phyloP scores from a whole-genome alignment of 2,329 filamentous ascomycete genomes.

The Falciphora oryzae region DNA sequence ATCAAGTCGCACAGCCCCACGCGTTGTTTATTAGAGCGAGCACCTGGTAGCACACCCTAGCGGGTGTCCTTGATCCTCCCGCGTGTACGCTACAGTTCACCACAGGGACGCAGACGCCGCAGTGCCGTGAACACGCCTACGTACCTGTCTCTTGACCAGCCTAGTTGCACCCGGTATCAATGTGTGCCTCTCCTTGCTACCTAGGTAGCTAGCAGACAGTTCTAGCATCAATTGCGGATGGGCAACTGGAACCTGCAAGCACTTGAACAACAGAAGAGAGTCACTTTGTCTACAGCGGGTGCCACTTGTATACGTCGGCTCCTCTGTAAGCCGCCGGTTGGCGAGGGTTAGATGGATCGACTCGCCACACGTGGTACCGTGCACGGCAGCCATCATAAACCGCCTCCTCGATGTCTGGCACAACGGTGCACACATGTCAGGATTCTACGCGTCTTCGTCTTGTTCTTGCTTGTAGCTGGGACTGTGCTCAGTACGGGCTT shows the following conservation, averaged over 20 bases:
- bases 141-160: too few relatives aligned
- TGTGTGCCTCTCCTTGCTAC: too few relatives aligned
- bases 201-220: neutral
- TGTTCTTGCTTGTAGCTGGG: neutral
- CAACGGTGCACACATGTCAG: neutral
- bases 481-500: too few relatives aligned
- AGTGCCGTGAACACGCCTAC: too few relatives aligned
- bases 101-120: too few relatives aligned
- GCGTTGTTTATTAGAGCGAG: neutral
- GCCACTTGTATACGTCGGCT: neutral
- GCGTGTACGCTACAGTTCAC: too few relatives aligned
- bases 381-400: constrained; percentile 1
- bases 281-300: neutral
- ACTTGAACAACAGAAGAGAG: neutral
- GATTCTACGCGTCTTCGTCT: neutral
- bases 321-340: neutral
- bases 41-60: neutral
- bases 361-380: neutral
- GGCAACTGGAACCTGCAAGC: neutral
- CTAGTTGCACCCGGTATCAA: too few relatives aligned
- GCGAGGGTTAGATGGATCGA: neutral
- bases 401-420: neutral
- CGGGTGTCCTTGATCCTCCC: neutral
- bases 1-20: neutral
- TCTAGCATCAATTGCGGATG: neutral